Base-by-base conservation (phyloP, 1,284 basidiomycete species). In the Sanghuangporus sanghuang region DNA sequence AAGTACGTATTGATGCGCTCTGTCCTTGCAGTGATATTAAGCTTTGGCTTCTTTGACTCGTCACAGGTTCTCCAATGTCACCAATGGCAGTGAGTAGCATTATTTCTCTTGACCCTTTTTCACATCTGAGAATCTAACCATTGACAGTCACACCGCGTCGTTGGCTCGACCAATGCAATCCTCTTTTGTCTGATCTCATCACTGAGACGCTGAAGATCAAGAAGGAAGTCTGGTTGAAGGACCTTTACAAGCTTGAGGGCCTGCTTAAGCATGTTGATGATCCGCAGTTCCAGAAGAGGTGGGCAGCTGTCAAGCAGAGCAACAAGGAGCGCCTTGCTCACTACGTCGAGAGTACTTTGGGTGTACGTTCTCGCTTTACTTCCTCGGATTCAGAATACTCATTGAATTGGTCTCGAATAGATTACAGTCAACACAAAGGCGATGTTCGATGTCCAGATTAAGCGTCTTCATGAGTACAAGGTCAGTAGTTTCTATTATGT, bases 141-240 rank as follows among this genome's bases (percentile, higher is more conserved):
- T 63, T n/a, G 49, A 11, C 52, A 90, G 89, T 92, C 63, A 92
- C 89, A 27, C 90, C 90, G 44, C 89, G 92, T 67, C 84, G 93
- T 67, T 96, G 94, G 94, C 84, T 97, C 61, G 90, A 95, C 69
- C 63, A 95, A 83, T 95, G 93, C 81, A 97, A 97, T 79, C 93
- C 93, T 8, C 80, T 84, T 49, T 84, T 97, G 46, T 92, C 90
- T 67, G 79, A 81, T 27, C 86, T 97, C 60, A 94, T 96, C 74
- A 89, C 91, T 23, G 80, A 88, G 68, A 89, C 92, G 0, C 85
- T 97, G 67, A 84, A 87, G 65, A 74, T 89, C 38, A 86, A 92
- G 50, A 90, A 90, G 73, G 75, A 72, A 8, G 81, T 77, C 23
- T 97, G 94, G 93, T 78, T 96, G 57, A 93, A 90, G 72, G 87